Conservation (phyloP, 441 rosid species). For the Geranium incanum region DNA sequence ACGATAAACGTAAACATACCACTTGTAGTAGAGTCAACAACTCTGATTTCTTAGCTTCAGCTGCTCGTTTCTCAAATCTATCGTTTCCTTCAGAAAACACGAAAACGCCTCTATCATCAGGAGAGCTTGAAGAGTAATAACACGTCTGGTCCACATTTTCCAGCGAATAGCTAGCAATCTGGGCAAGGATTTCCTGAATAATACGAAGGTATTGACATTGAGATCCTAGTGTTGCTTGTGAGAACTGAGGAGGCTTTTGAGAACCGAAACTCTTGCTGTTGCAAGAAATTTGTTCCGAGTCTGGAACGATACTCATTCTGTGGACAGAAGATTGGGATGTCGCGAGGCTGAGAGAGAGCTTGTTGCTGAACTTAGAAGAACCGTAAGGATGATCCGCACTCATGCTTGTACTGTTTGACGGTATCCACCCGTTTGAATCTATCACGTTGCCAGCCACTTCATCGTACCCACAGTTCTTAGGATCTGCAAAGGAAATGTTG, state of each 20-base stretch:
- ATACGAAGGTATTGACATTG: slow-evolving; percentile 53
- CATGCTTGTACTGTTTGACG: slow-evolving; percentile 26
- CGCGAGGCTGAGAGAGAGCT: slow-evolving; percentile 34
- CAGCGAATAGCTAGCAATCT: slow-evolving; percentile 65
- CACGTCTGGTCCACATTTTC: slow-evolving; percentile 39
- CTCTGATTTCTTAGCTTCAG: slow-evolving; percentile 56
- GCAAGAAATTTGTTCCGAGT: slow-evolving; percentile 45
- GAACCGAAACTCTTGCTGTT: slow-evolving; percentile 41
- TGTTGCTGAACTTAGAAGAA: slow-evolving; percentile 41
- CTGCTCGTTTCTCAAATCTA: slow-evolving; percentile 25
- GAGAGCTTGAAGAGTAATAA: slow-evolving; percentile 12
- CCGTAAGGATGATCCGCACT: slow-evolving; percentile 4
- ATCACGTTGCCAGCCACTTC: slow-evolving; percentile 30
- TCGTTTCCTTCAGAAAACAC: slow-evolving; percentile 21
- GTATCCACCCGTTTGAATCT: slow-evolving; percentile 40
- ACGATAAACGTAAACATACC: slow-evolving; percentile 35
- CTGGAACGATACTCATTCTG: slow-evolving; percentile 31
- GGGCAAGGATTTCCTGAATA: slow-evolving; percentile 77
- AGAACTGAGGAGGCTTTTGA: slow-evolving; percentile 28
- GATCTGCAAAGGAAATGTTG: slow-evolving; percentile 25
- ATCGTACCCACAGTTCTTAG: slow-evolving; percentile 27
- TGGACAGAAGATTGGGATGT: slow-evolving; percentile 37
- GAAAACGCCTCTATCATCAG: background rate
- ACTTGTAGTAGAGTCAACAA: slow-evolving; percentile 59
- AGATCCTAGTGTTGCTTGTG: slow-evolving; percentile 36